Percentiles rank a stretch among this genome's conserved stretches.
These are phyloP conservation scores for Sphaerobolus stellatus DNA, from an alignment of 1,284 basidiomycete genomes.

Conservation along the genomic window DNA sequence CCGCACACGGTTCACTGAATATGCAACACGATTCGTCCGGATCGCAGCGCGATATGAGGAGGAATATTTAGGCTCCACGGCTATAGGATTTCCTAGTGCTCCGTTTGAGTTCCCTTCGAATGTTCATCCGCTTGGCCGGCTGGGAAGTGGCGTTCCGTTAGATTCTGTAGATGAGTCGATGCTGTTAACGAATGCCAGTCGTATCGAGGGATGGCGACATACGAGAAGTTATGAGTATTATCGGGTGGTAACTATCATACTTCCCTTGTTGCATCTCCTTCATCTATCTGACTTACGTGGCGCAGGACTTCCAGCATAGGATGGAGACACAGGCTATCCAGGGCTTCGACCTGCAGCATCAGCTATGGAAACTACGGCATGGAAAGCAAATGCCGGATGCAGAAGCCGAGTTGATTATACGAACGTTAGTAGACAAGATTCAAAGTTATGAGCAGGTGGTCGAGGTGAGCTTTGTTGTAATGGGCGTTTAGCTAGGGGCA, in stretches of 20 bases:
- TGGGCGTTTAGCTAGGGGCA: too few relatives aligned
- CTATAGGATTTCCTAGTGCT: constrained; percentile 58
- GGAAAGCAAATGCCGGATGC: constrained; percentile 56
- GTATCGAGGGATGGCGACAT: constrained; percentile 80
- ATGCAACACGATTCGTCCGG: constrained; percentile 70
- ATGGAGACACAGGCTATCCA: constrained; percentile 49
- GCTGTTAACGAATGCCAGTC: constrained; percentile 60
- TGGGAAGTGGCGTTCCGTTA: constrained; percentile 73
- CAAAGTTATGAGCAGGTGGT: constrained; percentile 84
- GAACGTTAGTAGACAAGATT: constrained; percentile 66
- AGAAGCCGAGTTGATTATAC: constrained; percentile 77
- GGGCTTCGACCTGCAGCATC: constrained; percentile 72
- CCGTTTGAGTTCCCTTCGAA: constrained; percentile 37
- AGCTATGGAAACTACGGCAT: constrained; percentile 65
- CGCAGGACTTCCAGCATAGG: constrained; percentile 56
- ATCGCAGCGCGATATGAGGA: constrained; percentile 81
- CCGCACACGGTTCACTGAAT: constrained; percentile 78
- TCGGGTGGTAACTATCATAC: constrained; percentile 48
- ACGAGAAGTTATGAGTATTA: constrained; percentile 67
- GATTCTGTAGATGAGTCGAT: constrained; percentile 61
- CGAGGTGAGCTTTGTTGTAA: constrained; percentile 58
- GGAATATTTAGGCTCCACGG: constrained; percentile 61
- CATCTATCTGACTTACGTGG: background rate
- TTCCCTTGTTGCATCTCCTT: background rate
- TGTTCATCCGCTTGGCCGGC: constrained; percentile 35